Evolutionary conservation across 192 early-diverging fungal species (phyloP).

Genomic region (Coemansia biformis): DNA sequence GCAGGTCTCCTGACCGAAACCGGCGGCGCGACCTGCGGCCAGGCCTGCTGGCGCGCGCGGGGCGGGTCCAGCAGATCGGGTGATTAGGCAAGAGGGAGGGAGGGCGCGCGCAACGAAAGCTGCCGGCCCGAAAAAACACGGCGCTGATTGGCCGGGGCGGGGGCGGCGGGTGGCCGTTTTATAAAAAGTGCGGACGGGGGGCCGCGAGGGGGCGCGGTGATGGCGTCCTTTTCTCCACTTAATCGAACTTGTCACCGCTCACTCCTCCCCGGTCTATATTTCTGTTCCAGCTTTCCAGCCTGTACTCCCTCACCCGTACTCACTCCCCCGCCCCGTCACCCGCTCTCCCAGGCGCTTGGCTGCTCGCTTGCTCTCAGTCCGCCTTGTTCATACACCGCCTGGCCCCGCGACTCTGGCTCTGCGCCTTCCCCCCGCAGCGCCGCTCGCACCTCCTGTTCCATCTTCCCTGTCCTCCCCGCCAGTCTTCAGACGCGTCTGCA

Average conservation of each 20-base stretch:
- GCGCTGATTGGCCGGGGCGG: slow-evolving; percentile 18
- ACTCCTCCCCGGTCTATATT: background rate
- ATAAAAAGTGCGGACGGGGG: slow-evolving; percentile 13
- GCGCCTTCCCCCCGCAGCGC: no score
- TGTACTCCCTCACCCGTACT: background rate
- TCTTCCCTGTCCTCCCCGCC: no score
- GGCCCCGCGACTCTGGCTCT: no score
- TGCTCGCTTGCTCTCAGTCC: no score
- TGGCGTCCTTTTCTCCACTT: slow-evolving; percentile 15
- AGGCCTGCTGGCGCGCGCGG: no score
- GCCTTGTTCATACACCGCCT: no score
- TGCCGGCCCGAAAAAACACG: slow-evolving; percentile 32
- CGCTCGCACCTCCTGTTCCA: no score
- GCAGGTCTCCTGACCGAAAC: no score
- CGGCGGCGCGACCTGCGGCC: no score
- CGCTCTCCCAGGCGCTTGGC: no score
- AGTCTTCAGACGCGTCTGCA: no score
- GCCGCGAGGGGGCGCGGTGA: background rate
- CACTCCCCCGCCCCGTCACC: background rate
- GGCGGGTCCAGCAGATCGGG: background rate
- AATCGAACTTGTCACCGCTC: slow-evolving; percentile 2
- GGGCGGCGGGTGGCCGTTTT: slow-evolving; percentile 1
- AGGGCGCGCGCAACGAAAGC: slow-evolving; percentile 20
- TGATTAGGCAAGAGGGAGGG: slow-evolving; percentile 4
- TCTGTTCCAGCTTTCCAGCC: slow-evolving; percentile 1